Base-by-base conservation (phyloP, 2,329 filamentous ascomycete species). In the Bipolaris cookei region DNA sequence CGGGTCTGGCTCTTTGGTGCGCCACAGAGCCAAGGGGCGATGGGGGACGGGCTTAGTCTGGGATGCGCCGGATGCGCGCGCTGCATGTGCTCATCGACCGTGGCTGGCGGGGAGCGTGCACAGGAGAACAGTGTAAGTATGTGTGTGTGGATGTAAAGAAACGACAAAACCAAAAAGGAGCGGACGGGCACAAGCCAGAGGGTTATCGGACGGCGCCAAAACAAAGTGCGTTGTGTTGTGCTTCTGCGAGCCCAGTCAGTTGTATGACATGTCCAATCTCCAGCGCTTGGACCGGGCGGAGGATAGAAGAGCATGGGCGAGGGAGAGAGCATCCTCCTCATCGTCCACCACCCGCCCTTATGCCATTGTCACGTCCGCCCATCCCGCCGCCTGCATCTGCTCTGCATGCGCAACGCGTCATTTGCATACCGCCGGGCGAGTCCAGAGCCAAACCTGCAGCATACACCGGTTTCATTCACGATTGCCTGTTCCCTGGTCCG, bases 191-290 rank as follows among this genome's bases (percentile, higher is more conserved):
- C 28, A 35, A 23, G 11, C n/a, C 28, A 38, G 25, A 18, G 21
- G 44, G 18, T 43, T 16, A 44, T 39, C 35, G 16, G 14, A 56
- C 52, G 42, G 41, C 32, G 38, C 48, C 39, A 54, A 53, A 55
- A 56, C 38, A 34, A 53, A 58, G 52, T 45, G 54, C 54, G 57
- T 48, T 44, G 53, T 61, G 57, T 56, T 55, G 57, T 59, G 48
- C 53, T 57, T 44, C 52, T 52, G 54, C 52, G 21, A 56, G 35
- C 32, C 41, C 49, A 30, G 47, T 51, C 39, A 44, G 42, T 32
- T 30, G 16, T n/a, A 54, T 51, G 51, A 43, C 58, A 61, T 56
- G 54, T 47, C 51, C 41, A 54, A 57, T 50, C 46, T 58, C 53
- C 51, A 51, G 57, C 54, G 54, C 54, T 58, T 56, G 56, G 51